A percentile compares a stretch with the other conserved stretches of the same genome.
Conservation (phyloP, 2,329 filamentous ascomycete genomes). For the Scolecobasidium constrictum region DNA sequence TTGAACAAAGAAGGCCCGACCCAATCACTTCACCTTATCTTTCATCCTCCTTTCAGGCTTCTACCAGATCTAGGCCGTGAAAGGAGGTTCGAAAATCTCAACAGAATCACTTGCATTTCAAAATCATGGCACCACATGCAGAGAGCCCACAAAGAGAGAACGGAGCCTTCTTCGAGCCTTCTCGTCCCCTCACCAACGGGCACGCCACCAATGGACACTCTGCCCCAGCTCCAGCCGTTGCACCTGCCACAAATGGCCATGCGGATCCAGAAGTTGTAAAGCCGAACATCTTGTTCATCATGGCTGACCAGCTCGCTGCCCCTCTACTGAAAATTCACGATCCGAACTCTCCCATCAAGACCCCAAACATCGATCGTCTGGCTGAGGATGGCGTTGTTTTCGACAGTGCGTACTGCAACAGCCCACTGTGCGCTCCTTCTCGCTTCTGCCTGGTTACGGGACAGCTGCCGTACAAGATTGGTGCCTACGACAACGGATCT, state of each 20-base stretch:
- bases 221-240: not conserved
- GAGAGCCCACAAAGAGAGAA: constrained; percentile 3
- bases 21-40: too few species aligned
- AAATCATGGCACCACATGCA: constrained; percentile 10
- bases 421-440: constrained; percentile 82
- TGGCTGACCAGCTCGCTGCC: constrained; percentile 91
- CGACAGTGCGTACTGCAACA: constrained; percentile 88
- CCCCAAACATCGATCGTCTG: constrained; percentile 76
- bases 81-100: too few species aligned
- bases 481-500: constrained; percentile 82
- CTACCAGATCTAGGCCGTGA: too few species aligned
- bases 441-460: constrained; percentile 93
- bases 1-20: too few species aligned
- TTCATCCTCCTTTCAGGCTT: too few species aligned
- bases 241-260: not conserved
- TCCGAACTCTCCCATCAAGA: constrained; percentile 77
- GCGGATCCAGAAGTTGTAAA: constrained; percentile 21
- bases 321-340: constrained; percentile 90
- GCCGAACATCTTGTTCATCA: constrained; percentile 84
- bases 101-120: too few species aligned
- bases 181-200: not conserved
- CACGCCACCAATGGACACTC: not conserved
- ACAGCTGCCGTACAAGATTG: constrained; percentile 82
- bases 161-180: not conserved
- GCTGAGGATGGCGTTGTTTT: constrained; percentile 79